A percentile compares a stretch with the other conserved stretches of the same genome.
These are phyloP conservation scores for Arachis monticola DNA, from an alignment of 331 rosid genomes.

Conservation along the genomic window DNA sequence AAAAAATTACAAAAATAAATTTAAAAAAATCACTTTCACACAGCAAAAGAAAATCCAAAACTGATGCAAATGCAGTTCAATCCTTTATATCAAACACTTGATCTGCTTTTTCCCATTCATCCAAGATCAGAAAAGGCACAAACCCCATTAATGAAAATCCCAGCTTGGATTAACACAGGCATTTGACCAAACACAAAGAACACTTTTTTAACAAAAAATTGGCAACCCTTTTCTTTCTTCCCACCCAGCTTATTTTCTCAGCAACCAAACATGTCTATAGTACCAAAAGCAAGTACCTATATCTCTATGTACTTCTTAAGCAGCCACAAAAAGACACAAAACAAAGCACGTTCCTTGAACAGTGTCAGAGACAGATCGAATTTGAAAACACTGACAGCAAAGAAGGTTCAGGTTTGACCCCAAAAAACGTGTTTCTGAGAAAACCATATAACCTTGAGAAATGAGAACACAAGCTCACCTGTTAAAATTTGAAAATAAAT, in stretches of 20 bases:
- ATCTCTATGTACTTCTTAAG: conserved; percentile 11
- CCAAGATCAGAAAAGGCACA: conserved; percentile 35
- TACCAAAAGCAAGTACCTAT: neutral
- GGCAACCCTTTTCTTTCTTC: conserved; percentile 19
- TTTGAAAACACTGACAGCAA: conserved; percentile 24
- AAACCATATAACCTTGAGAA: conserved; percentile 12
- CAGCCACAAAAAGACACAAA: conserved; percentile 33
- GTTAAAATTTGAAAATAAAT: neutral
- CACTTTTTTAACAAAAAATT: neutral
- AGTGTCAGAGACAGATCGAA: conserved; percentile 35
- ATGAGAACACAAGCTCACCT: conserved; percentile 43
- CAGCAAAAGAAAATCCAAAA: conserved; percentile 1
- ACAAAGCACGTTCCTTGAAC: conserved; percentile 18
- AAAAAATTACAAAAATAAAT: neutral
- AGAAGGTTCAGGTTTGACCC: neutral
- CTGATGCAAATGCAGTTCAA: conserved; percentile 9
- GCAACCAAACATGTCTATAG: conserved; percentile 42
- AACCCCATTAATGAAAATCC: conserved; percentile 32
- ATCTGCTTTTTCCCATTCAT: conserved; percentile 21
- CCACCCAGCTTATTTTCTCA: conserved; percentile 38
- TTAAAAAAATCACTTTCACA: neutral
- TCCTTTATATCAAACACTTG: conserved; percentile 24
- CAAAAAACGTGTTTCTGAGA: conserved; percentile 39
- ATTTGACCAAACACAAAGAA: conserved; percentile 28
- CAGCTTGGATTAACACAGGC: conserved; percentile 16